Evolutionary conservation across 352 stramenopile species (phyloP).

Genomic region (Pythium guiyangense): DNA sequence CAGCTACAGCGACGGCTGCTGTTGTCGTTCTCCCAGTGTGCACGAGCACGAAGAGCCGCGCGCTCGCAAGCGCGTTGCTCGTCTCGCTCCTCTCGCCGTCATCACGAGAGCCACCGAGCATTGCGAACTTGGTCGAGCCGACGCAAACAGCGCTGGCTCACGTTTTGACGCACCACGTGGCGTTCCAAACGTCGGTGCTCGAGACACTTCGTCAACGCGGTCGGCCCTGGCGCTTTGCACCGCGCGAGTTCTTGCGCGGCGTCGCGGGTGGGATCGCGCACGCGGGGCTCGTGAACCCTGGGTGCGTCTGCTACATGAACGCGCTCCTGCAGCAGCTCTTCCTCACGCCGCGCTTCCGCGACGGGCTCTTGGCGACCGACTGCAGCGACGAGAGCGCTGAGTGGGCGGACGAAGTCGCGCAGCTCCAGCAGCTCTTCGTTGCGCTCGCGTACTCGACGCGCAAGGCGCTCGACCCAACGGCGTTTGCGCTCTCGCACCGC

Average conservation of each 20-base stretch:
- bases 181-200: slow-evolving; percentile 24
- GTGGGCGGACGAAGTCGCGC: slow-evolving; percentile 46
- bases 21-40: neutral
- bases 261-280: slow-evolving; percentile 18
- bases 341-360: slow-evolving; percentile 59
- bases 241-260: slow-evolving; percentile 39
- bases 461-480: slow-evolving; percentile 50
- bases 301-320: slow-evolving; percentile 99
- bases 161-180: slow-evolving; percentile 4
- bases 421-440: slow-evolving; percentile 73
- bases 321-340: slow-evolving; percentile 97
- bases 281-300: slow-evolving; percentile 95
- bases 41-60: slow-evolving; percentile 7
- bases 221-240: slow-evolving; percentile 57
- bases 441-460: slow-evolving; percentile 38
- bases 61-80: slow-evolving; percentile 7
- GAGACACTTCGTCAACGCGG: slow-evolving; percentile 24
- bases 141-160: neutral
- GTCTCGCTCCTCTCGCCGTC: neutral
- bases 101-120: no score
- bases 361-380: slow-evolving; percentile 39
- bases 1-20: neutral
- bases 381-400: slow-evolving; percentile 12
- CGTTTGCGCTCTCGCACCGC: slow-evolving; percentile 62
- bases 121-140: neutral